Conservation (phyloP, 192 early-diverging fungal species). For the Coemansia sp. region DNA sequence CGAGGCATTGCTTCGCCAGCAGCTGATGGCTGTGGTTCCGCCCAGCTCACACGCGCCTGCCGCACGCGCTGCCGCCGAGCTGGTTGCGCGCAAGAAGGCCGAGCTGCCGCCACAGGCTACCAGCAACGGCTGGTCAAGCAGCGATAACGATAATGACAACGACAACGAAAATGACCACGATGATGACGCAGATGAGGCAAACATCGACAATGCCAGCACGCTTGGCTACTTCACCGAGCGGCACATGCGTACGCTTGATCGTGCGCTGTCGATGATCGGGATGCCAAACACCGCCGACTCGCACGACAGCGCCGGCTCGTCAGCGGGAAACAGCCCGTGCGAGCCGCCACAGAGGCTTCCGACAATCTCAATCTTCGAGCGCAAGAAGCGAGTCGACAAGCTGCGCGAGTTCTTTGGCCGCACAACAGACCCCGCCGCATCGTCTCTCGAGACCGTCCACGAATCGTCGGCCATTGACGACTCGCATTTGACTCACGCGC, state of each 20-base stretch:
- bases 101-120: neutral
- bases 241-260: conserved; percentile 33
- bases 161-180: conserved; percentile 12
- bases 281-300: conserved; percentile 33
- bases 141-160: conserved; percentile 34
- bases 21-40: conserved; percentile 52
- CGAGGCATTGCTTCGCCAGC: conserved; percentile 58
- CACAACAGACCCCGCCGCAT: neutral
- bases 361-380: conserved; percentile 28
- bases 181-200: conserved; percentile 4
- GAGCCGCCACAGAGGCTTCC: neutral
- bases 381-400: conserved; percentile 54
- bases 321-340: conserved; percentile 4
- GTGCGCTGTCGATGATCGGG: conserved; percentile 56
- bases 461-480: neutral
- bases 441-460: neutral
- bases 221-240: neutral
- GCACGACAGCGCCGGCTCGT: conserved; percentile 23
- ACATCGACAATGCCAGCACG: neutral
- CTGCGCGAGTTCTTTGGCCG: conserved; percentile 60
- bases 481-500: conserved; percentile 46
- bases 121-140: conserved; percentile 19
- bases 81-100: conserved; percentile 41
- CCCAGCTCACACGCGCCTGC: conserved; percentile 48
- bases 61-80: conserved; percentile 40